Conservation (phyloP, 495 filamentous ascomycete species). For the Chaetomium fimeti region DNA sequence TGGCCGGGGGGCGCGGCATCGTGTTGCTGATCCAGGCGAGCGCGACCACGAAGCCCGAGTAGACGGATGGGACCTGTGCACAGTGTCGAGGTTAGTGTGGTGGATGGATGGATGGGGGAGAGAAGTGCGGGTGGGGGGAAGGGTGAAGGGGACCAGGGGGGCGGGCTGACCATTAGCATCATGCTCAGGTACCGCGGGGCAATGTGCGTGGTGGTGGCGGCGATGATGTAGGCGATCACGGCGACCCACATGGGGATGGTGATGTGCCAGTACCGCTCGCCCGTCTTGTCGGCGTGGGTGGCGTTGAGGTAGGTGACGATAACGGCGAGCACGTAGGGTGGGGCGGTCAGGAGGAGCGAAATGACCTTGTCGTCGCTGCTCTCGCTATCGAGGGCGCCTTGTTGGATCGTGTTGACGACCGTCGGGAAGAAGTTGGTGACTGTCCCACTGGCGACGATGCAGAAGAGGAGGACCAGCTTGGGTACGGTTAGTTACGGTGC, state of each 20-base stretch:
- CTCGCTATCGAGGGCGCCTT: not conserved
- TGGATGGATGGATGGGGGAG: no score
- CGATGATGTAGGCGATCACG: conserved; percentile 71
- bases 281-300: conserved; percentile 74
- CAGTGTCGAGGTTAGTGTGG: no score
- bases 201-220: conserved; percentile 60
- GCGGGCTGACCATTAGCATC: conserved; percentile 66
- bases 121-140: no score
- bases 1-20: conserved; percentile 78
- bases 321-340: conserved; percentile 70
- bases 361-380: conserved; percentile 56
- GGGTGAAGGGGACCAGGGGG: no score
- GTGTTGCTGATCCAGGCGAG: conserved; percentile 79
- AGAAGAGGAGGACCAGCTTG: conserved; percentile 64
- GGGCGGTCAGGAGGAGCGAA: conserved; percentile 73
- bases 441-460: conserved; percentile 67
- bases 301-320: conserved; percentile 70
- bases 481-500: not conserved
- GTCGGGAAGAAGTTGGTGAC: conserved; percentile 92
- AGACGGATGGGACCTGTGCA: conserved; percentile 47
- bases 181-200: conserved; percentile 75
- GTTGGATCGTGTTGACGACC: conserved; percentile 66
- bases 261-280: conserved; percentile 78
- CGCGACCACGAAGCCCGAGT: conserved; percentile 68
- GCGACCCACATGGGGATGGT: conserved; percentile 65